A percentile compares a stretch with the other conserved stretches of the same genome.
These are phyloP conservation scores for Scheffersomyces lignosus DNA, from an alignment of 805 yeast genomes.

Conservation along the genomic window DNA sequence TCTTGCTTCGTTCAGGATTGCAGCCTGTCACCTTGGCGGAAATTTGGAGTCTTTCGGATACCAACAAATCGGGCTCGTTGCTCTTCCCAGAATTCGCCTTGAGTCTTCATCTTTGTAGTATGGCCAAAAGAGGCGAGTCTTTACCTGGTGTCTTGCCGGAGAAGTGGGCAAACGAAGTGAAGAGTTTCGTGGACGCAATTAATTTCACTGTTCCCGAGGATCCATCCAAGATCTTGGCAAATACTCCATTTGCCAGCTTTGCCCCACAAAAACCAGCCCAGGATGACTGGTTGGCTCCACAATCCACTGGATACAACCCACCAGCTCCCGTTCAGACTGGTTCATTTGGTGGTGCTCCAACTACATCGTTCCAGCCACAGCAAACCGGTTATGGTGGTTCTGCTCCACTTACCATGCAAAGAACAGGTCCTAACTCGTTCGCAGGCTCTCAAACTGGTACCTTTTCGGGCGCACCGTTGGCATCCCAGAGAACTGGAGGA, in stretches of 20 bases:
- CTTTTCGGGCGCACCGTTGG: slow-evolving; percentile 19
- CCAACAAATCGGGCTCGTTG: slow-evolving; percentile 79
- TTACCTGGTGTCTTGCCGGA: slow-evolving; percentile 74
- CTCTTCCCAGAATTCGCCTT: slow-evolving; percentile 93
- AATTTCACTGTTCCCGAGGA: slow-evolving; percentile 73
- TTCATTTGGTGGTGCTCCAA: slow-evolving; percentile 15
- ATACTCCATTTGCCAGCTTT: slow-evolving; percentile 43
- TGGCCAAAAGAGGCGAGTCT: slow-evolving; percentile 73
- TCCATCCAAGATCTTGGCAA: slow-evolving; percentile 37
- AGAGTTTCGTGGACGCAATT: slow-evolving; percentile 86
- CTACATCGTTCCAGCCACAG: slow-evolving; percentile 40
- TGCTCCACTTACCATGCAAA: slow-evolving; percentile 4
- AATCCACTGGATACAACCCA: slow-evolving; percentile 25
- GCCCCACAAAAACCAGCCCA: slow-evolving; percentile 14
- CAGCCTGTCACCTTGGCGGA: slow-evolving; percentile 74
- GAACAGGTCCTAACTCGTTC: slow-evolving; percentile 10
- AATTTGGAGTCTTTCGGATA: slow-evolving; percentile 91
- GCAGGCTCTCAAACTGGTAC: not conserved
- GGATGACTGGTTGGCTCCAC: slow-evolving; percentile 32
- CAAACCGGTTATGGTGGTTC: slow-evolving; percentile 29
- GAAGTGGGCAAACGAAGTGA: slow-evolving; percentile 77
- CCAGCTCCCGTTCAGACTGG: slow-evolving; percentile 3
- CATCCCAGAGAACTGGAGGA: slow-evolving; percentile 47
- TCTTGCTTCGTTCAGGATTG: slow-evolving; percentile 77
- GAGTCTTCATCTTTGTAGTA: slow-evolving; percentile 83